Conservation (phyloP, 441 rosid species). For the Mallotus japonicus region DNA sequence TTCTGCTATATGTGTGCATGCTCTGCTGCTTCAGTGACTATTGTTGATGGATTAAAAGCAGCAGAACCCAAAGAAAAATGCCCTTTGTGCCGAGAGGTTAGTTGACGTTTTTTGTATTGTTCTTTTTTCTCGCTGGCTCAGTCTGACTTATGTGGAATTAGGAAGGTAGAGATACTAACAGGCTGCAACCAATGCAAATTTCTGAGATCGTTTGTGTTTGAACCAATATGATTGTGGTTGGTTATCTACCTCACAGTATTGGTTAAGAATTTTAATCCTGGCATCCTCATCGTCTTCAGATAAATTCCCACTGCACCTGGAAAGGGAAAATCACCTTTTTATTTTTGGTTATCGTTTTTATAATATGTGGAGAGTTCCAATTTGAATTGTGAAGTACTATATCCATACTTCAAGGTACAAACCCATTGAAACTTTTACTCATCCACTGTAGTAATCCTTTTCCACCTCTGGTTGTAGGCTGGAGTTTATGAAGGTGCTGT, state of each 20-base stretch:
- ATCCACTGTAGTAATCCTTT: conserved; percentile 4
- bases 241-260: too few species aligned
- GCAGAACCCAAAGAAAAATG: conserved; percentile 63
- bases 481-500: conserved; percentile 64
- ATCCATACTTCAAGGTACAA: not conserved
- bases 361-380: too few species aligned
- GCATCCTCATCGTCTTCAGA: too few species aligned
- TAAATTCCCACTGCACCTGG: not conserved
- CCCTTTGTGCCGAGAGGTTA: conserved; percentile 82
- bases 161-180: too few species aligned
- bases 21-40: conserved; percentile 79
- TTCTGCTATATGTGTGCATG: conserved; percentile 91
- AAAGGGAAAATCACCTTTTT: too few species aligned
- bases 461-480: conserved; percentile 35
- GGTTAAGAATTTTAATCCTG: too few species aligned
- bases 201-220: too few species aligned
- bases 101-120: not conserved
- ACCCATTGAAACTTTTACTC: not conserved
- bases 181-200: too few species aligned
- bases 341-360: too few species aligned
- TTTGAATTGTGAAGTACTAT: not conserved
- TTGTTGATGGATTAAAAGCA: conserved; percentile 68
- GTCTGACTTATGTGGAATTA: too few species aligned
- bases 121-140: too few species aligned
- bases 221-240: too few species aligned